A percentile compares a stretch with the other conserved stretches of the same genome.
These are phyloP conservation scores for Candida wancherniae DNA, from an alignment of 805 yeast genomes.

Conservation along the genomic window DNA sequence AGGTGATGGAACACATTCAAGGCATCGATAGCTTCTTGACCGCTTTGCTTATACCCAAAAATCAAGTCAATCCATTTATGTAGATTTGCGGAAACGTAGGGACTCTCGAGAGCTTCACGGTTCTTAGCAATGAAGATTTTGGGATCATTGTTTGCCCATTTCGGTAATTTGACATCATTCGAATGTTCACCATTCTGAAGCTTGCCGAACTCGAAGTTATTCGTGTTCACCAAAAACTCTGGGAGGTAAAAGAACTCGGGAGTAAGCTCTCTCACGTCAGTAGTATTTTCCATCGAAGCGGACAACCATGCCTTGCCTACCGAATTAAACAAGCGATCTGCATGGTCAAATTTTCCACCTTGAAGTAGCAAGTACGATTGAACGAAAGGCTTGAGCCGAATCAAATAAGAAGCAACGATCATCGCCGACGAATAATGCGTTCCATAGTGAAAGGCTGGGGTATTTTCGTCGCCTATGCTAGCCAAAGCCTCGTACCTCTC, in stretches of 20 bases:
- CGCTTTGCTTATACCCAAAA: slow-evolving; percentile 78
- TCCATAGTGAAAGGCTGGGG: slow-evolving; percentile 87
- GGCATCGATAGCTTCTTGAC: slow-evolving; percentile 59
- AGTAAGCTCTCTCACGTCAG: slow-evolving; percentile 82
- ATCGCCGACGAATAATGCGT: slow-evolving; percentile 92
- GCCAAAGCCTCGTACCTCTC: slow-evolving; percentile 71
- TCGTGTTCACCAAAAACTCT: slow-evolving; percentile 65
- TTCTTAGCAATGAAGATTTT: slow-evolving; percentile 67
- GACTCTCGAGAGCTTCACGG: slow-evolving; percentile 79
- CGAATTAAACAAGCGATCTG: slow-evolving; percentile 75
- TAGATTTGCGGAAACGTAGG: slow-evolving; percentile 68
- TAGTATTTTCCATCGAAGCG: slow-evolving; percentile 71
- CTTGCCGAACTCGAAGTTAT: slow-evolving; percentile 64
- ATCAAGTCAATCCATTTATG: slow-evolving; percentile 84
- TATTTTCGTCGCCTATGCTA: slow-evolving; percentile 49
- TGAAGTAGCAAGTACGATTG: slow-evolving; percentile 73
- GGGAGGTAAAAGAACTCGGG: slow-evolving; percentile 86
- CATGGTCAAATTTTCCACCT: slow-evolving; percentile 87
- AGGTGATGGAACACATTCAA: slow-evolving; percentile 78
- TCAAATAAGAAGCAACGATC: slow-evolving; percentile 81
- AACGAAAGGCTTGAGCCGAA: slow-evolving; percentile 74
- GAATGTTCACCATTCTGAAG: slow-evolving; percentile 59
- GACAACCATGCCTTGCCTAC: slow-evolving; percentile 77
- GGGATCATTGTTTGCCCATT: slow-evolving; percentile 82
- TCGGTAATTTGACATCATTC: slow-evolving; percentile 66